A percentile compares a stretch with the other conserved stretches of the same genome.
Evolutionary conservation across 2,329 filamentous ascomycete genomes (phyloP).

Genomic region (Podosphaera leucotricha): DNA sequence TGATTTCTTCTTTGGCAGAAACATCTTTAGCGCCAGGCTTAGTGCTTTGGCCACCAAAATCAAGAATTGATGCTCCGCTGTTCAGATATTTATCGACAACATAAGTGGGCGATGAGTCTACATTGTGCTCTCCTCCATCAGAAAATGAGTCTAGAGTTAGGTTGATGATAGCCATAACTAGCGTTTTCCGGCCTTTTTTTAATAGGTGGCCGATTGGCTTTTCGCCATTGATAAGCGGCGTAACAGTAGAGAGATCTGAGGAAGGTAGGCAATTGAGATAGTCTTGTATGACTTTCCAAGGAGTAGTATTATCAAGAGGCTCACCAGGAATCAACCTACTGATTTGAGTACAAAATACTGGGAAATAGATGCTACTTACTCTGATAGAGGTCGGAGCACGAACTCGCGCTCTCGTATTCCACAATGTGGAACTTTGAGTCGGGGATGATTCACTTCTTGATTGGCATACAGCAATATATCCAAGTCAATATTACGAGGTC

Average conservation of each 20-base stretch:
- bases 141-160: conserved; percentile 94
- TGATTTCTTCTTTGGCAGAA: conserved; percentile 46
- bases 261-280: conserved; percentile 34
- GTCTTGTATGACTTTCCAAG: conserved; percentile 37
- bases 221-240: conserved; percentile 25
- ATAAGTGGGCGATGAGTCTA: neutral
- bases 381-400: conserved; percentile 65
- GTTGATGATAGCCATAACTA: conserved; percentile 86
- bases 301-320: conserved; percentile 26
- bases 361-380: conserved; percentile 25
- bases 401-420: conserved; percentile 82
- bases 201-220: conserved; percentile 36
- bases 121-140: conserved; percentile 48
- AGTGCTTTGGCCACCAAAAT: conserved; percentile 84
- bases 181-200: conserved; percentile 32
- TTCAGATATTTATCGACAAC: conserved; percentile 34
- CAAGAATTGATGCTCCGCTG: conserved; percentile 60
- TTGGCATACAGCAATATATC: conserved; percentile 73
- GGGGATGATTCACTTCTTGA: conserved; percentile 37
- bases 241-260: conserved; percentile 32
- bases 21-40: conserved; percentile 52
- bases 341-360: neutral
- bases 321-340: conserved; percentile 30
- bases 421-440: conserved; percentile 65
- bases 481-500: conserved; percentile 80